Conservation (phyloP, 179 eudicot species). For the Beta macrorhiza region DNA sequence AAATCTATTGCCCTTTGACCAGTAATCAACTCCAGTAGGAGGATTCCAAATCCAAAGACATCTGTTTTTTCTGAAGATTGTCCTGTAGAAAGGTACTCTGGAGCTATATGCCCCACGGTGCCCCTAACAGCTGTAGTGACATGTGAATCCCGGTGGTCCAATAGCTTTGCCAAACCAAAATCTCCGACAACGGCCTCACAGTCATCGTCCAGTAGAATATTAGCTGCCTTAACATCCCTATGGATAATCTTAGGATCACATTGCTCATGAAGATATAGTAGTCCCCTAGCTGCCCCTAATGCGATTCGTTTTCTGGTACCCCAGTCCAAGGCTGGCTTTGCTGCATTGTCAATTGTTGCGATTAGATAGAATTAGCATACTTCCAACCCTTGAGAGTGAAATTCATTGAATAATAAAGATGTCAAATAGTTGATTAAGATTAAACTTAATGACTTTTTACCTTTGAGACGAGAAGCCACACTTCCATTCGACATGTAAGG, state of each 20-base stretch:
- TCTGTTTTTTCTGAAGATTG: conserved; percentile 91
- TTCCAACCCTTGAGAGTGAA: background rate
- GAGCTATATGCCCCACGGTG: conserved; percentile 90
- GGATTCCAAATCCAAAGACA: conserved; percentile 85
- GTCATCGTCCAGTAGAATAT: conserved; percentile 68
- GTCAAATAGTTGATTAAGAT: background rate
- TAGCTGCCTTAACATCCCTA: conserved; percentile 92
- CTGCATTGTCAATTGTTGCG: conserved; percentile 37
- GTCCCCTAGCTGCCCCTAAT: conserved; percentile 76
- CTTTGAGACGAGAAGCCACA: conserved; percentile 87
- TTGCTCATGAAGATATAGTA: conserved; percentile 83
- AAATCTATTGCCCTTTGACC: conserved; percentile 88
- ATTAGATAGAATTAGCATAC: conserved; percentile 17
- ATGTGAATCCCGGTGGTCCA: conserved; percentile 77
- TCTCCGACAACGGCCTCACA: conserved; percentile 89
- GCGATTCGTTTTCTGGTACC: conserved; percentile 70
- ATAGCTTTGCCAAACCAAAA: conserved; percentile 82
- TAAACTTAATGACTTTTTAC: conserved; percentile 29
- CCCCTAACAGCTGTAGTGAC: conserved; percentile 91
- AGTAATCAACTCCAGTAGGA: conserved; percentile 75
- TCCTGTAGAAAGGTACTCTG: conserved; percentile 85
- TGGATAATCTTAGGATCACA: conserved; percentile 92
- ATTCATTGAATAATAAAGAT: background rate
- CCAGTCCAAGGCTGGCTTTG: conserved; percentile 84
- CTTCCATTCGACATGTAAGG: conserved; percentile 94